A percentile compares a stretch with the other conserved stretches of the same genome.
These are phyloP conservation scores for Hypomontagnella submonticulosa DNA, from an alignment of 495 filamentous ascomycete genomes.

Conservation along the genomic window DNA sequence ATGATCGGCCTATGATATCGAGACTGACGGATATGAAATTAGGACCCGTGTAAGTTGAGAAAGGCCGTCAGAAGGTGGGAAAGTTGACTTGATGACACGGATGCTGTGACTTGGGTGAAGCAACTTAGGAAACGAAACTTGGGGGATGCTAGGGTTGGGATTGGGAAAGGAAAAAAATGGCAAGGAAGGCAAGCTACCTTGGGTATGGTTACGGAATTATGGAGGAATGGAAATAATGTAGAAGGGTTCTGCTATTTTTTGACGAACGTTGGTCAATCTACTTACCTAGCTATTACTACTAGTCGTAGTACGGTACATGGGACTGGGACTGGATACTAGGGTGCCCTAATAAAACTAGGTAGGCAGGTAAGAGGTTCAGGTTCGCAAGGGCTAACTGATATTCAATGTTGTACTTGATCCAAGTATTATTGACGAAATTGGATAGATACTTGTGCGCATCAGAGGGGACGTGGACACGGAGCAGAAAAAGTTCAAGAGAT, in stretches of 20 bases:
- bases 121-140: constrained; percentile 37
- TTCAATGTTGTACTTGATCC: too few species aligned
- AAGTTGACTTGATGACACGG: constrained; percentile 27
- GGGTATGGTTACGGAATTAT: constrained; percentile 1
- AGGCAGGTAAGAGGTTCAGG: constrained; percentile 17
- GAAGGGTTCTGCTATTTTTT: constrained; percentile 9
- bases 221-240: constrained; percentile 30
- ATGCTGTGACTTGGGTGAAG: constrained; percentile 40
- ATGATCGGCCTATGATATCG: constrained; percentile 42
- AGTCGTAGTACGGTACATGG: background rate
- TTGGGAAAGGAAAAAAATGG: constrained; percentile 16
- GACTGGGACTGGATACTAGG: background rate
- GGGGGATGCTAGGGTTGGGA: constrained; percentile 11
- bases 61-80: background rate
- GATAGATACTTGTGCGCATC: constrained; percentile 28
- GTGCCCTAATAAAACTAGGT: constrained; percentile 31
- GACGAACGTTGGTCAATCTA: constrained; percentile 33
- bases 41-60: constrained; percentile 4
- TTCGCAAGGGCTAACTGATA: constrained; percentile 37
- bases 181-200: constrained; percentile 25
- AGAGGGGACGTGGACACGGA: constrained; percentile 10
- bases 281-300: constrained; percentile 6
- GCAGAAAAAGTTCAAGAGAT: constrained; percentile 13
- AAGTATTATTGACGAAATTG: constrained; percentile 14
- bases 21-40: constrained; percentile 25